Evolutionary conservation across 257 asterid species (phyloP).

Genomic region (Capsicum rhomboideum): DNA sequence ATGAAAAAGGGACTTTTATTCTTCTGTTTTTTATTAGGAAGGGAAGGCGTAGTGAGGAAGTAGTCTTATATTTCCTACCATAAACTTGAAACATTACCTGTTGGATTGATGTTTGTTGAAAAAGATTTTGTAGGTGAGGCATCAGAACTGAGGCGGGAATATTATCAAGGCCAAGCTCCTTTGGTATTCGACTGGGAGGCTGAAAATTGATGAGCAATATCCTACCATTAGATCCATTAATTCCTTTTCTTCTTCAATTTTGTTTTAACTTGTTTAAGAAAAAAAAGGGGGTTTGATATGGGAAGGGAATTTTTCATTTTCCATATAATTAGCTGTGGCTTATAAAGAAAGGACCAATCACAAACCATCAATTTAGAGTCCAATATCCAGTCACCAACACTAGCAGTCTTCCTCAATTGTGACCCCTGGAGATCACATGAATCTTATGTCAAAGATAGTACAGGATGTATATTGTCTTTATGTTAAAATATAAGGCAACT

Average conservation of each 20-base stretch:
- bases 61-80: not conserved
- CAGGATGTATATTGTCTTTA: constrained; percentile 10
- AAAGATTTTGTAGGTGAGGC: constrained; percentile 97
- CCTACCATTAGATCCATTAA: constrained; percentile 5
- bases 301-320: not conserved
- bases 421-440: constrained; percentile 59
- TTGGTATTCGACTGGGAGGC: constrained; percentile 54
- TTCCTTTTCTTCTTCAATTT: not conserved
- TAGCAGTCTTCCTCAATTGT: constrained; percentile 86
- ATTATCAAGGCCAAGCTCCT: constrained; percentile 52
- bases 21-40: not conserved
- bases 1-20: not conserved
- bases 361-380: constrained; percentile 76
- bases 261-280: not conserved
- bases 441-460: constrained; percentile 15
- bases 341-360: constrained; percentile 11
- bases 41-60: not conserved
- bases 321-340: not conserved
- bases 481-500: constrained; percentile 7
- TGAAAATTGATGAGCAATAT: constrained; percentile 28
- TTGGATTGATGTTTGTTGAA: constrained; percentile 89
- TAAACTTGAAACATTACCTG: constrained; percentile 35
- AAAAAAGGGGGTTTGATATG: not conserved
- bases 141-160: constrained; percentile 70
- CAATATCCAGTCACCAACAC: constrained; percentile 86